These are phyloP conservation scores for Acanthamoeba culbertsoni DNA, from an alignment of 208 protist genomes.

Conservation along the genomic window DNA sequence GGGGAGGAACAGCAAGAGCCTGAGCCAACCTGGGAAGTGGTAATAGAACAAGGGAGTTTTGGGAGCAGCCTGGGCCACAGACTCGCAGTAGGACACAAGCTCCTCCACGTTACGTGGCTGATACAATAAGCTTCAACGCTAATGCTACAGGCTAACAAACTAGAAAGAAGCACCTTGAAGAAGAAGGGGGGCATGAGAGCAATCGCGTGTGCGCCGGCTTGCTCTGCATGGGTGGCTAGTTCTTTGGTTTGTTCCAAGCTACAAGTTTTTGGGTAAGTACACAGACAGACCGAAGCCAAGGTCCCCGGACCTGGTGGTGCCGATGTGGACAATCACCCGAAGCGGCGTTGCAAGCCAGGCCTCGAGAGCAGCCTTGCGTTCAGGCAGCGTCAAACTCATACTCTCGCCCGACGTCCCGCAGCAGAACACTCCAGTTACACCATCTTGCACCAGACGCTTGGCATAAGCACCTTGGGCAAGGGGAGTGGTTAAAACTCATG, in stretches of 20 bases:
- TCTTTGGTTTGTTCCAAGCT: conserved; percentile 24
- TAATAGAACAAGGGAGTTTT: conserved; percentile 37
- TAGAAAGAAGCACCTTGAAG: not conserved
- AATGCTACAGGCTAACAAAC: not conserved
- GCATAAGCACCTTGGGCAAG: not conserved
- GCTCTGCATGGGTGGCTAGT: not conserved
- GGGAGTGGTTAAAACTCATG: not conserved
- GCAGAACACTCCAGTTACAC: conserved; percentile 11
- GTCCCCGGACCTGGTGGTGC: not conserved
- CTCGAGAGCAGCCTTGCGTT: not conserved
- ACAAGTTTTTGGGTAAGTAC: not conserved
- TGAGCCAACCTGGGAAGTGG: not conserved
- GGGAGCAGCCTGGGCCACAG: not conserved
- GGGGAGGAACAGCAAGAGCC: not conserved
- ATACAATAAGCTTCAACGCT: not conserved
- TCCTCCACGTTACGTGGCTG: not conserved
- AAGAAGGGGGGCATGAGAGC: conserved; percentile 34
- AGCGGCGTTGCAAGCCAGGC: not conserved
- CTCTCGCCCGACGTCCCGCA: conserved; percentile 35
- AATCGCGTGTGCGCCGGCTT: not conserved
- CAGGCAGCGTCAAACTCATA: conserved; percentile 4
- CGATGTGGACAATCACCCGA: not conserved
- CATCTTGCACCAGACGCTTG: not conserved
- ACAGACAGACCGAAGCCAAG: not conserved
- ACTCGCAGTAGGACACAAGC: conserved; percentile 26